Base-by-base conservation (phyloP, 2,329 filamentous ascomycete genomes). In the Botrytis tulipae region DNA sequence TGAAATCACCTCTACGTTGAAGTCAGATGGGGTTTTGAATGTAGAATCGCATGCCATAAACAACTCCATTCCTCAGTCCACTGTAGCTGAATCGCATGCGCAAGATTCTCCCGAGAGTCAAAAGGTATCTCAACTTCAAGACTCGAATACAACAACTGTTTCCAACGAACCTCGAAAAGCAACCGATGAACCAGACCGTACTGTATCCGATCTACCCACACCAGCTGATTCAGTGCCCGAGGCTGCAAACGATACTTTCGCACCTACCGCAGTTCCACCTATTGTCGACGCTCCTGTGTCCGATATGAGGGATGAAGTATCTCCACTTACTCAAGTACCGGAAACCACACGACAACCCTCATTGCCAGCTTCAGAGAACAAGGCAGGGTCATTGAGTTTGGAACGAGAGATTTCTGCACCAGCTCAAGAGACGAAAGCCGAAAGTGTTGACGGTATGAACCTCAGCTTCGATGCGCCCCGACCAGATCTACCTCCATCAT, bases 241-340 rank as follows among this genome's bases (percentile, higher is more conserved):
- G 3, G 73, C 75, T 65, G 77, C 78, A 20, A 51, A 79, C 37
- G 79, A 79, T 48, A 71, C 73, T 29, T 46, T 76, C 14, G 75
- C 75, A 14, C 61, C 78, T 16, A 78, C 79, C 22, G 74, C 79
- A 29, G 75, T 81, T n/a, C 78, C 78, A 57, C 78, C 80, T 22
- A 74, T 80, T 14, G 75, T 82, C 35, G 79, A 81, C 29, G 77
- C 79, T 63, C 76, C 70, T 71, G 78, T 80, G 57, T 82, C 80
- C 48, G 80, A 81, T 75, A 73, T 81, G 37, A 72, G 79, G 73
- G 75, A 81, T 54, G 73, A 73, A 16, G 57, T 71, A 32, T 67
- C 73, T n/a, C 69, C 73, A 72, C 68, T 72, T 12, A 70, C 71
- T 73, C 61, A 65, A 71, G 62, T 63, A 40, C 74, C 66, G 25